phyloP scores from a whole-genome alignment of 1,284 basidiomycete species.

The Taiwanofungus camphoratus region DNA sequence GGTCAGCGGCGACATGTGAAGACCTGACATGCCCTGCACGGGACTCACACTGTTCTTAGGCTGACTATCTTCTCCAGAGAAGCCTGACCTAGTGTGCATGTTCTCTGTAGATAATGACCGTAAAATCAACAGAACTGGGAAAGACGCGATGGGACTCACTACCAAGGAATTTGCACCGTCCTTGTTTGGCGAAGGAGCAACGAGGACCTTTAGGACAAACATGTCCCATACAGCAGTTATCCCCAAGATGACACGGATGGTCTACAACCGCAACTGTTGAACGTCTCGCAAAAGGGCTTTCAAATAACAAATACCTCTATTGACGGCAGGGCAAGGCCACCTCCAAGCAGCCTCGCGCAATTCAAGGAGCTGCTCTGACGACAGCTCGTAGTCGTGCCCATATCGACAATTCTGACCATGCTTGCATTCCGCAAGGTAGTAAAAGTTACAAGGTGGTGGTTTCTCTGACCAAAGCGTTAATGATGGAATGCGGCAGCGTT shows the following conservation, averaged over 20 bases:
- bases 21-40: neutral
- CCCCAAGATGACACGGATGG: constrained; percentile 26
- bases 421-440: constrained; percentile 34
- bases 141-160: constrained; percentile 20
- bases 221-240: constrained; percentile 30
- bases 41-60: neutral
- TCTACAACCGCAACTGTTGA: constrained; percentile 16
- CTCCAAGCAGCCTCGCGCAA: constrained; percentile 35
- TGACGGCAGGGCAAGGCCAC: constrained; percentile 32
- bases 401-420: constrained; percentile 33
- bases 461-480: constrained; percentile 24
- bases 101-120: constrained; percentile 9
- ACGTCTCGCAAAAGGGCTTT: neutral
- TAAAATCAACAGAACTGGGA: neutral
- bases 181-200: constrained; percentile 28
- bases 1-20: too few species aligned
- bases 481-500: neutral
- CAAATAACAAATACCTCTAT: constrained; percentile 24
- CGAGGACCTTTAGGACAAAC: constrained; percentile 29
- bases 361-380: constrained; percentile 27
- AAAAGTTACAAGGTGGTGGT: constrained; percentile 38
- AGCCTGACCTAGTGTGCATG: constrained; percentile 15
- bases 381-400: constrained; percentile 35
- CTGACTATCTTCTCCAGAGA: neutral
- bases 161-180: constrained; percentile 32